phyloP scores from a whole-genome alignment of 352 stramenopile genomes.

The Phytophthora pistaciae region DNA sequence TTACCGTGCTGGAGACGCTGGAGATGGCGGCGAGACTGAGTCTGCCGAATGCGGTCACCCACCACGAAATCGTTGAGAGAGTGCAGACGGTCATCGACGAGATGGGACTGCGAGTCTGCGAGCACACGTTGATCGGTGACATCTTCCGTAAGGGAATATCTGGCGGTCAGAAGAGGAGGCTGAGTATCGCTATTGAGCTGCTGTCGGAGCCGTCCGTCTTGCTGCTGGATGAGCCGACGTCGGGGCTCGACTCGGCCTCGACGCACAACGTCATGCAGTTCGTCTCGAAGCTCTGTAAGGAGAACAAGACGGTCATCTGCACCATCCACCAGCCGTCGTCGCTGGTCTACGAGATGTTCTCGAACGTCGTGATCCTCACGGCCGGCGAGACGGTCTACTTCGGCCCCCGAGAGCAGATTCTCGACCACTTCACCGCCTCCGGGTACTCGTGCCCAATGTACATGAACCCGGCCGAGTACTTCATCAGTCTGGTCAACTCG shows the following conservation, averaged over 20 bases:
- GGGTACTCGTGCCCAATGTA: constrained; percentile 67
- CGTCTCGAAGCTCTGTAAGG: constrained; percentile 48
- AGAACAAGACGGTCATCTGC: constrained; percentile 84
- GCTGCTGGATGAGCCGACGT: constrained; percentile 96
- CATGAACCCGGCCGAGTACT: constrained; percentile 72
- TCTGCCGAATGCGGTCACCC: constrained; percentile 45
- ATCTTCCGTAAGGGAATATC: constrained; percentile 88
- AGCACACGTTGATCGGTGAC: constrained; percentile 77
- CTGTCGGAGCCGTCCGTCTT: constrained; percentile 94
- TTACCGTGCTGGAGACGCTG: constrained; percentile 76
- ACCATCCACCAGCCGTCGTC: constrained; percentile 89
- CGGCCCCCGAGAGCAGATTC: constrained; percentile 63
- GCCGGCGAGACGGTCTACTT: constrained; percentile 91
- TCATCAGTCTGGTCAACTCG: constrained; percentile 63
- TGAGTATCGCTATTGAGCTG: constrained; percentile 96
- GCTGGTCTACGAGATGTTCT: constrained; percentile 65
- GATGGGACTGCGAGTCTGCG: constrained; percentile 68
- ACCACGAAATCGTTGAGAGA: constrained; percentile 49
- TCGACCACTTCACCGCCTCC: constrained; percentile 57
- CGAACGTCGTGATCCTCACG: constrained; percentile 70
- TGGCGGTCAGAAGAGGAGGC: constrained; percentile 89
- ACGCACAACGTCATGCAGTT: constrained; percentile 90
- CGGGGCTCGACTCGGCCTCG: constrained; percentile 90
- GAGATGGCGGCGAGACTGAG: constrained; percentile 67
- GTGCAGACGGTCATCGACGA: constrained; percentile 71